Conservation (phyloP, 2,329 filamentous ascomycete genomes). For the Cryphonectria nitschkei region DNA sequence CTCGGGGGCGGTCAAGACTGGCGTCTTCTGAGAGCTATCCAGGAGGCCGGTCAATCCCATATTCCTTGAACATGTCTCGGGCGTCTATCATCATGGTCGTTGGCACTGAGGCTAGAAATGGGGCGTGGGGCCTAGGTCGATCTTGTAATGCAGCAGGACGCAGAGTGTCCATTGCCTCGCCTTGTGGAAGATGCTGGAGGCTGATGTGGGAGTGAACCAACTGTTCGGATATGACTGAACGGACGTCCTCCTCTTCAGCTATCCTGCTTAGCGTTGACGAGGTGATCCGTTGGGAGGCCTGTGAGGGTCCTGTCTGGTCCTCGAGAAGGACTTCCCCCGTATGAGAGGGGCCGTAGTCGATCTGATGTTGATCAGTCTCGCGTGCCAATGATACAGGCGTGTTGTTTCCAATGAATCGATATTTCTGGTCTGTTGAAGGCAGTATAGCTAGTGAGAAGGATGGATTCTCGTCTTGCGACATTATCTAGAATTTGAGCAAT, state of each 20-base stretch:
- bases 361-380: slow-evolving; percentile 3
- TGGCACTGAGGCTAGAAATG: neutral
- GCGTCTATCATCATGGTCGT: slow-evolving; percentile 41
- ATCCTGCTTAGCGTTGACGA: neutral
- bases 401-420: neutral
- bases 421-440: neutral
- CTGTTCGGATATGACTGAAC: neutral
- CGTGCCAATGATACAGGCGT: neutral
- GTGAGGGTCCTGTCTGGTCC: neutral
- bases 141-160: neutral
- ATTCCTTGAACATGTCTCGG: slow-evolving; percentile 51
- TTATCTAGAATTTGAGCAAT: neutral
- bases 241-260: neutral
- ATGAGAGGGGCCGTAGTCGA: neutral
- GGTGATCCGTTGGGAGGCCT: neutral
- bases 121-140: neutral
- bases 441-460: neutral
- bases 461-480: neutral
- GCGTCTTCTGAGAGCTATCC: slow-evolving; percentile 52
- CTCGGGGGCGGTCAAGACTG: neutral
- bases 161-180: neutral
- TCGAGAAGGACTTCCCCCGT: neutral
- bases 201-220: neutral
- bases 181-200: neutral
- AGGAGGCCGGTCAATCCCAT: slow-evolving; percentile 49